phyloP scores from a whole-genome alignment of 176 grass and related monocot genomes.

The Saccharum spontaneum region DNA sequence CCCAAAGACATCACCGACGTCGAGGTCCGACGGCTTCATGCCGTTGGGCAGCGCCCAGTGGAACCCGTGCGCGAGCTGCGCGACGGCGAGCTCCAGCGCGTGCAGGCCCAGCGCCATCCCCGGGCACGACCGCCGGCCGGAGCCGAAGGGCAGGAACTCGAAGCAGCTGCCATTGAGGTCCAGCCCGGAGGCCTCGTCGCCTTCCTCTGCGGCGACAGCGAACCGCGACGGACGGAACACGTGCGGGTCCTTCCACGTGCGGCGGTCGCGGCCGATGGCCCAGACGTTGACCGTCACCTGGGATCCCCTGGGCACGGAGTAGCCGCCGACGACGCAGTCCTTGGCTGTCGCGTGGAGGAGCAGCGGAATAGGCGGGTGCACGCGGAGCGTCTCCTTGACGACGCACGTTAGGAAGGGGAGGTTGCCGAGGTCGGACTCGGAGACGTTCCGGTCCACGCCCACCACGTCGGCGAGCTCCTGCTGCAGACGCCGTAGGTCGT shows the following conservation, averaged over 20 bases:
- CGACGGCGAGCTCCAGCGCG: conserved; percentile 25
- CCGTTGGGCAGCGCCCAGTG: conserved; percentile 58
- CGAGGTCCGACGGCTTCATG: conserved; percentile 77
- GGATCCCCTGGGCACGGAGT: conserved; percentile 57
- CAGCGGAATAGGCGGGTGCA: conserved; percentile 85
- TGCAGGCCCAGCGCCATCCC: conserved; percentile 1
- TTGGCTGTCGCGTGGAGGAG: conserved; percentile 76
- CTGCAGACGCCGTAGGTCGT: conserved; percentile 37
- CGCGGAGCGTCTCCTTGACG: conserved; percentile 82
- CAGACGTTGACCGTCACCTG: conserved; percentile 83
- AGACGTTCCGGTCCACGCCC: conserved; percentile 48
- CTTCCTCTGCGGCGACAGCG: not conserved
- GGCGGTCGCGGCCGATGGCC: conserved; percentile 64
- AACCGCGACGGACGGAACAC: conserved; percentile 59
- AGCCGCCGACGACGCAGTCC: conserved; percentile 67
- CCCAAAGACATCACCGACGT: conserved; percentile 78
- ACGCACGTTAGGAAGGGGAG: conserved; percentile 85
- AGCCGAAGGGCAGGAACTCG: conserved; percentile 87
- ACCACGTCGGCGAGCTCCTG: too few relatives aligned
- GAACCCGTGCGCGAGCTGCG: conserved; percentile 73
- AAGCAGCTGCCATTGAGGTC: conserved; percentile 91
- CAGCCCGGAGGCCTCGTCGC: conserved; percentile 27
- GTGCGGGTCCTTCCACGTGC: conserved; percentile 75
- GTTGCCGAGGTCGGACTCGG: conserved; percentile 54
- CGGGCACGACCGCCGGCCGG: conserved; percentile 74